Evolutionary conservation across 2,329 filamentous ascomycete species (phyloP).

Genomic region (Aspergillus viridinutans): DNA sequence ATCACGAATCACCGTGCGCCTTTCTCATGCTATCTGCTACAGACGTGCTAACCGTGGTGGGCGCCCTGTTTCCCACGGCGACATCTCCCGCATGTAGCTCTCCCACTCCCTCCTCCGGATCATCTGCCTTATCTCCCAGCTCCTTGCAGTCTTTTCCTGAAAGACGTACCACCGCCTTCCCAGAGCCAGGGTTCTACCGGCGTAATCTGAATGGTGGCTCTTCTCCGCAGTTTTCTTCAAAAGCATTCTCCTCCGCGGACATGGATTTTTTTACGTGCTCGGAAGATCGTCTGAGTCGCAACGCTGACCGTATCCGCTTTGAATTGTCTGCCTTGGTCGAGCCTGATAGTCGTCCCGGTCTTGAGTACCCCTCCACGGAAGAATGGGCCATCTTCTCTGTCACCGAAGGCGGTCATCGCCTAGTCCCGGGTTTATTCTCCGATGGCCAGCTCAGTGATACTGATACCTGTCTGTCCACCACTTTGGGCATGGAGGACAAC

Average conservation of each 20-base stretch:
- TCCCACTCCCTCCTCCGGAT: constrained; percentile 22
- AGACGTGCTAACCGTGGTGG: constrained; percentile 74
- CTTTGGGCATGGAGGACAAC: constrained; percentile 65
- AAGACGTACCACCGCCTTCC: constrained; percentile 12
- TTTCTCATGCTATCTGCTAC: constrained; percentile 76
- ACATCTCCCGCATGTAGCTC: constrained; percentile 24
- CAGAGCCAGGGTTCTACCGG: constrained; percentile 32
- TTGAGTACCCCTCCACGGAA: constrained; percentile 75
- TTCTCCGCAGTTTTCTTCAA: constrained; percentile 20
- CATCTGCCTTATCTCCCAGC: constrained; percentile 19
- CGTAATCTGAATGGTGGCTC: constrained; percentile 22
- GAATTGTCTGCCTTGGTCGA: constrained; percentile 38
- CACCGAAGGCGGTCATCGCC: constrained; percentile 63
- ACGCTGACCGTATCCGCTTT: constrained; percentile 39
- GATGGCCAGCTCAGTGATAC: constrained; percentile 62
- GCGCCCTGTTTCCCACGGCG: constrained; percentile 68
- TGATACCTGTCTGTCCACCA: constrained; percentile 31
- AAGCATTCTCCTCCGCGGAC: constrained; percentile 29
- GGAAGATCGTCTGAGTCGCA: constrained; percentile 26
- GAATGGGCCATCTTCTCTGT: constrained; percentile 80
- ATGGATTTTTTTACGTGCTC: constrained; percentile 23
- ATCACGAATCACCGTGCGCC: constrained; percentile 39
- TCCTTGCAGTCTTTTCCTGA: constrained; percentile 18
- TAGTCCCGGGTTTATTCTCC: constrained; percentile 62
- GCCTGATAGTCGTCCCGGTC: constrained; percentile 47